Evolutionary conservation across 2,329 filamentous ascomycete genomes (phyloP).

Genomic region (Botrytis fragariae): DNA sequence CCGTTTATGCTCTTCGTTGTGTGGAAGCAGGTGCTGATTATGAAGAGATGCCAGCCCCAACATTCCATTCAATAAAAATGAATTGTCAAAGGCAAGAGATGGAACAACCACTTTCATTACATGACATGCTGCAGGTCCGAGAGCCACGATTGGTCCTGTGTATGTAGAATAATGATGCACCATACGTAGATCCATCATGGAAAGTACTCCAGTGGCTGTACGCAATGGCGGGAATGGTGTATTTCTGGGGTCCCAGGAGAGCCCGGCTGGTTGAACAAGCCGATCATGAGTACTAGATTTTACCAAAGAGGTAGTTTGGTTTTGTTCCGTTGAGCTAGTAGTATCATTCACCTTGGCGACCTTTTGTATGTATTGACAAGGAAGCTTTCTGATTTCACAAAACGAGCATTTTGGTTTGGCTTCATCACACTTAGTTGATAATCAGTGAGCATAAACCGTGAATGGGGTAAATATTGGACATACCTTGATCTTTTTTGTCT

Average conservation of each 20-base stretch:
- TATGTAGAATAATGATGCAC: slow-evolving; percentile 36
- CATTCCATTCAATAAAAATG: slow-evolving; percentile 33
- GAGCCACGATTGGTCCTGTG: slow-evolving; percentile 28
- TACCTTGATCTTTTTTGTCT: slow-evolving; percentile 37
- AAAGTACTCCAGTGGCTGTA: slow-evolving; percentile 27
- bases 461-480: neutral
- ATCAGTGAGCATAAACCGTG: neutral
- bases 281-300: neutral
- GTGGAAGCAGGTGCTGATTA: slow-evolving; percentile 27
- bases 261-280: neutral
- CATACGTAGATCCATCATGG: slow-evolving; percentile 29
- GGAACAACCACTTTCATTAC: slow-evolving; percentile 30
- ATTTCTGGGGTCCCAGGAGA: slow-evolving; percentile 18
- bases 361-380: slow-evolving; percentile 29
- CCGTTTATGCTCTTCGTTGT: slow-evolving; percentile 19
- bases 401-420: slow-evolving; percentile 33
- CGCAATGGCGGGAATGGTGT: slow-evolving; percentile 23
- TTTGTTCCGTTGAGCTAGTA: neutral
- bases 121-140: slow-evolving; percentile 21
- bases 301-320: neutral
- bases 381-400: slow-evolving; percentile 32
- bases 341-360: neutral
- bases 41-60: slow-evolving; percentile 36
- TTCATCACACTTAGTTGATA: slow-evolving; percentile 35
- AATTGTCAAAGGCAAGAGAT: slow-evolving; percentile 35